Evolutionary conservation across 2,329 filamentous ascomycete species (phyloP), one percentile per base, ranked within the genome.

Genomic region (Arthrobotrys pseudoclavata): DNA sequence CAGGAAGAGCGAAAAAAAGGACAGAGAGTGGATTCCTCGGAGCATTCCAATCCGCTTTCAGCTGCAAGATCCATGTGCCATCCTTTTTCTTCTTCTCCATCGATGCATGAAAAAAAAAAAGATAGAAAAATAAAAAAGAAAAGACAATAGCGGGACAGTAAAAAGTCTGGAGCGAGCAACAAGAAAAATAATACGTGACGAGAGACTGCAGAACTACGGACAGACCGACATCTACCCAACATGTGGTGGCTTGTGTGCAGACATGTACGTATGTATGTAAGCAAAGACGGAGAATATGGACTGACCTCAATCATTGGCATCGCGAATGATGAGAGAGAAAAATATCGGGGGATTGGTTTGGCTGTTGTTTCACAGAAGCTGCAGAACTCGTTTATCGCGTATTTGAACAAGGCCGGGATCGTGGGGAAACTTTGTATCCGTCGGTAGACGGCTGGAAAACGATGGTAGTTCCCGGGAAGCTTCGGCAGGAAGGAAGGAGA

Each of bases 261-360:
- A 15, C 24, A 20, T 60, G 12, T 60, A 12, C 40, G 3, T 22
- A 22, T 24, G 45, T 10, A 24, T 10, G 26, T 12, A 24, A 53
- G 26, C 24, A 53, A 52, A 29, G 26, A 34, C 45, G 53, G n/a
- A n/a, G 20, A 15, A 48, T 18, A 20, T 40, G 42, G 6, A 20
- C 72, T 60, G 50, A 76, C 72, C 72, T 76, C 72, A 31, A 76
- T 76, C 72, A 76, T 76, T 50, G 72, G 72, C 72, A 76, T 76
- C 42, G 63, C 37, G 68, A 42, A 29, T 15, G 52, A 61, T 13
- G 47, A 37, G 12, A 24, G 40, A n/a, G 37, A 34, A 13, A 20
- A 37, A 45, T 1, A 34, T 55, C 70, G 70, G 70, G 57, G 63
- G 70, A 75, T 75, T 63, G 20, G 62, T 61, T 18, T 29, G 31